Conservation (phyloP, 768 basidiomycete species). For the Hygrocybe punicea region DNA sequence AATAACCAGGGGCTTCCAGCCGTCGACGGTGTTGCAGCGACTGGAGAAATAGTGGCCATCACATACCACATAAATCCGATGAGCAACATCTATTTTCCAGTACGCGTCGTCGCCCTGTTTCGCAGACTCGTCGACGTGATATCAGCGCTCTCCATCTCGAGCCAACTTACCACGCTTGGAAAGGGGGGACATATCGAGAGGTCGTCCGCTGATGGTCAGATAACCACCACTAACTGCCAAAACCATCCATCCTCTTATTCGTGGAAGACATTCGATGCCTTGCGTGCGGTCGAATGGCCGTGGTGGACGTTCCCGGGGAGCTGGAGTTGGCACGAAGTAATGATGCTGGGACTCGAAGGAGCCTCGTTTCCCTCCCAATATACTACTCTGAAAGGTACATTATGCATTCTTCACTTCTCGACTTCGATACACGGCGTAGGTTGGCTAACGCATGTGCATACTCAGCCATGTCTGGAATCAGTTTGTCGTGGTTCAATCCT, state of each 20-base stretch:
- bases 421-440: background rate
- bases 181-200: constrained; percentile 4
- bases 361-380: background rate
- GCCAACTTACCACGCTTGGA: constrained; percentile 50
- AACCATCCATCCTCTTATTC: background rate
- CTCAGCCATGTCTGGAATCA: constrained; percentile 3
- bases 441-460: background rate
- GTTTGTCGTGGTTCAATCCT: constrained; percentile 20
- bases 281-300: constrained; percentile 26
- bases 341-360: background rate
- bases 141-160: constrained; percentile 66
- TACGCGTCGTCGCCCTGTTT: constrained; percentile 57
- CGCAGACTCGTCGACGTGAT: constrained; percentile 66
- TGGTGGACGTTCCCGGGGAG: constrained; percentile 23
- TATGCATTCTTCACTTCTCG: too few species aligned
- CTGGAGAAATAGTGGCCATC: too few species aligned
- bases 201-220: background rate
- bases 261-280: constrained; percentile 16
- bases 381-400: constrained; percentile 3
- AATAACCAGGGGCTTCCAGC: too few species aligned
- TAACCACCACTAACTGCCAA: constrained; percentile 3
- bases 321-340: constrained; percentile 20
- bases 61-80: too few species aligned
- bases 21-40: too few species aligned
- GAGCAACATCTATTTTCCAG: constrained; percentile 51